Conservation (phyloP, 768 basidiomycete species). For the Mycena metata region DNA sequence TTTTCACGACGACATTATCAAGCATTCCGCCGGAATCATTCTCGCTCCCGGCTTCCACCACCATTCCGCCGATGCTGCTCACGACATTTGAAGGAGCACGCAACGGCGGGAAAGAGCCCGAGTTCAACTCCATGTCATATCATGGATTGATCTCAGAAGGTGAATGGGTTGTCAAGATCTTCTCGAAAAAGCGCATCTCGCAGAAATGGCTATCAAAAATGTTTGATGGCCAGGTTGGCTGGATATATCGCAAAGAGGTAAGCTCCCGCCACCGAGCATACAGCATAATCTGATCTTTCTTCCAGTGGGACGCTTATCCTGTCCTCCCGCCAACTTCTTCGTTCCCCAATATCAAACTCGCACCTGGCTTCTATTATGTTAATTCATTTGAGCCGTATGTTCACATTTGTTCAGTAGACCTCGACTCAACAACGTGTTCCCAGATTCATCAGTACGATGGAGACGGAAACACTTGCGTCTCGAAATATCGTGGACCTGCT, state of each 20-base stretch:
- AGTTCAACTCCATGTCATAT: constrained; percentile 91
- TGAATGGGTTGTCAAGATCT: constrained; percentile 90
- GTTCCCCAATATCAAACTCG: constrained; percentile 86
- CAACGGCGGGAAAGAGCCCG: constrained; percentile 70
- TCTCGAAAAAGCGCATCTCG: constrained; percentile 73
- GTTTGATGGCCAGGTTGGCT: constrained; percentile 78
- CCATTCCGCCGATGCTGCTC: constrained; percentile 74
- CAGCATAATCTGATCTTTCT: constrained; percentile 7
- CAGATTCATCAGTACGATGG: constrained; percentile 93
- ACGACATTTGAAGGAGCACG: constrained; percentile 77
- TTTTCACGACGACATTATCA: constrained; percentile 82
- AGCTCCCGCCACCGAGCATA: constrained; percentile 27
- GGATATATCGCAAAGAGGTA: constrained; percentile 88
- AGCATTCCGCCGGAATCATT: constrained; percentile 78
- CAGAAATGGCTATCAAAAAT: constrained; percentile 78
- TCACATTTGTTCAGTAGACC: constrained; percentile 10
- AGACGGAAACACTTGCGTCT: constrained; percentile 88
- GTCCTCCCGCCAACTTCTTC: constrained; percentile 71
- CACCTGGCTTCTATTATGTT: constrained; percentile 87
- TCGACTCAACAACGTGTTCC: constrained; percentile 18
- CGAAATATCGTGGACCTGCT: constrained; percentile 88
- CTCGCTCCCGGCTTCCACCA: constrained; percentile 57
- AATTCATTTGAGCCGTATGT: constrained; percentile 92
- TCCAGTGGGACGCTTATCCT: constrained; percentile 87
- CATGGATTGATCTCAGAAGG: constrained; percentile 69